Conservation (phyloP, 2,329 filamentous ascomycete genomes). For the Microascus cirrosus region DNA sequence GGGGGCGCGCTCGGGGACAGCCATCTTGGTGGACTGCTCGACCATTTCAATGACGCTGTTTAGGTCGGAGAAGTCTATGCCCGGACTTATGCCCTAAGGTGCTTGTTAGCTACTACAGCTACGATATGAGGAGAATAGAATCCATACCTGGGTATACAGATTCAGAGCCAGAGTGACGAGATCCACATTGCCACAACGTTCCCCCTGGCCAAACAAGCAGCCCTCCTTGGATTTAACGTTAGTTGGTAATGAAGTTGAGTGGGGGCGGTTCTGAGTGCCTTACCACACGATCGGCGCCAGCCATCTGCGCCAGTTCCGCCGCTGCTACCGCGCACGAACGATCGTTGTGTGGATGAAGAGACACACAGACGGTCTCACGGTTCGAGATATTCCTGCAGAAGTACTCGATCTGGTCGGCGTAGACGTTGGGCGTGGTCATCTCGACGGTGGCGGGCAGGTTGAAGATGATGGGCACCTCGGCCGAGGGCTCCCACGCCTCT, state of each 20-base stretch:
- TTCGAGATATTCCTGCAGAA: slow-evolving; percentile 81
- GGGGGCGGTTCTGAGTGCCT: too few relatives aligned
- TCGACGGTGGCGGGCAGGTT: slow-evolving; percentile 95
- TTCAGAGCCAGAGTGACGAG: slow-evolving; percentile 4
- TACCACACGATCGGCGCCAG: slow-evolving; percentile 66
- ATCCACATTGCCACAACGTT: slow-evolving; percentile 3
- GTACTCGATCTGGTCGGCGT: slow-evolving; percentile 92
- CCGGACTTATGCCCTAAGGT: slow-evolving; percentile 53
- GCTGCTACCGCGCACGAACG: slow-evolving; percentile 47
- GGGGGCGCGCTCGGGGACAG: slow-evolving; percentile 68
- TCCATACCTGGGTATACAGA: slow-evolving; percentile 47
- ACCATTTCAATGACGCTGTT: slow-evolving; percentile 41
- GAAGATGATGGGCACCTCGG: slow-evolving; percentile 80
- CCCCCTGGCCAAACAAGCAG: slow-evolving; percentile 70
- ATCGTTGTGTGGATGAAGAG: slow-evolving; percentile 92
- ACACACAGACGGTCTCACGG: slow-evolving; percentile 78
- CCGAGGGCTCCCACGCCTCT: slow-evolving; percentile 75
- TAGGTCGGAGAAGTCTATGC: slow-evolving; percentile 52
- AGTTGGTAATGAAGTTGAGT: too few relatives aligned
- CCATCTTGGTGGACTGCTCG: slow-evolving; percentile 79
- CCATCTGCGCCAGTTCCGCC: slow-evolving; percentile 84
- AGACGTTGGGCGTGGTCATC: slow-evolving; percentile 88
- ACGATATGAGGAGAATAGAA: too few relatives aligned
- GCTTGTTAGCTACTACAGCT: too few relatives aligned
- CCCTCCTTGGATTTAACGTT: slow-evolving; percentile 43